Conservation (phyloP, 805 yeast genomes). For the Candida krabiensis region DNA sequence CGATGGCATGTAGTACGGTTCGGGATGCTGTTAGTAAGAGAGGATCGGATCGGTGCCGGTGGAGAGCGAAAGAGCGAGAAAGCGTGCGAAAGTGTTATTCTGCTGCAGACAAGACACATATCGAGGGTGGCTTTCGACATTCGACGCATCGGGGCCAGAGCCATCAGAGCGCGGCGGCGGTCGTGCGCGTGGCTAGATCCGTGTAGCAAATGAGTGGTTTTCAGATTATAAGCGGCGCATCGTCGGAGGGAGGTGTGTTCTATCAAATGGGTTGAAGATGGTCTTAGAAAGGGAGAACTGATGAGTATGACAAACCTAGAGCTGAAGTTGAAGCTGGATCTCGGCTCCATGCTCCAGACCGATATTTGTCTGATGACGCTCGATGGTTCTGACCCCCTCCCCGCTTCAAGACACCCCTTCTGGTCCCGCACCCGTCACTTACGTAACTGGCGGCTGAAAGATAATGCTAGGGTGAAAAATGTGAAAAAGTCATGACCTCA, state of each 20-base stretch:
- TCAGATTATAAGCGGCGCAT: too few relatives aligned
- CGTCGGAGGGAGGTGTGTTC: too few relatives aligned
- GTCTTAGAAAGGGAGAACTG: not conserved
- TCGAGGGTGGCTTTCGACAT: too few relatives aligned
- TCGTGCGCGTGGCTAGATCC: too few relatives aligned
- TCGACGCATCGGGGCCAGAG: too few relatives aligned
- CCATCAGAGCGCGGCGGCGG: too few relatives aligned
- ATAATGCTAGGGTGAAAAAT: constrained; percentile 7
- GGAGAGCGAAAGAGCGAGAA: not conserved
- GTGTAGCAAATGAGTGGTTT: too few relatives aligned
- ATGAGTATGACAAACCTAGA: not conserved
- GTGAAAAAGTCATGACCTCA: constrained; percentile 20
- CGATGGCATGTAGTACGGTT: not conserved
- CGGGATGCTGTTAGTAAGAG: not conserved
- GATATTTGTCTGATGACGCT: not conserved
- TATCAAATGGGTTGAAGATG: not conserved
- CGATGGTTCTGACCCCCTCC: not conserved
- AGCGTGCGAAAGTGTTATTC: not conserved
- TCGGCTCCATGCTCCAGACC: too few relatives aligned
- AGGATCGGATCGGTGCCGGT: not conserved
- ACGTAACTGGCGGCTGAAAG: constrained; percentile 10
- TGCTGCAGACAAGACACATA: too few relatives aligned
- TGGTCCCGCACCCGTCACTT: too few relatives aligned
- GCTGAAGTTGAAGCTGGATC: not conserved
- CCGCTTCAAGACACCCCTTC: not conserved